These are phyloP conservation scores for Backusella sp. DNA, from an alignment of 192 early-diverging fungal species.

Conservation along the genomic window DNA sequence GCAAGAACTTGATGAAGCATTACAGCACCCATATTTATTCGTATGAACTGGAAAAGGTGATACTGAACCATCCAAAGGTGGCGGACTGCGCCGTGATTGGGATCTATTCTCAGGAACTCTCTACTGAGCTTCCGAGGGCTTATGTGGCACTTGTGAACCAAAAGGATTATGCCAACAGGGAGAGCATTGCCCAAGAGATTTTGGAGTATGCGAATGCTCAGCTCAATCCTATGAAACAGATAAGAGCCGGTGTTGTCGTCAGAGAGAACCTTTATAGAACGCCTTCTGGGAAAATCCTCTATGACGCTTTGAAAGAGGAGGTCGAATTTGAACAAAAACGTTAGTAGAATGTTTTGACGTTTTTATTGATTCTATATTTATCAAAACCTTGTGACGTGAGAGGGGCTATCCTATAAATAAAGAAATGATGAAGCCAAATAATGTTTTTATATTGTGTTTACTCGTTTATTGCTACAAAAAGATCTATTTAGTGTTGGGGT, in stretches of 20 bases:
- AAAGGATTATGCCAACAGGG: neutral
- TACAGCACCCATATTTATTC: constrained; percentile 69
- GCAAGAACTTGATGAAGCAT: constrained; percentile 52
- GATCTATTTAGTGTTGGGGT: too few relatives aligned
- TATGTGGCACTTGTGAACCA: neutral
- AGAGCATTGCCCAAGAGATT: neutral
- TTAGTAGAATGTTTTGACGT: neutral
- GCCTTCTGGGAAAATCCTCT: neutral
- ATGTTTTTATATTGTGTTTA: too few relatives aligned
- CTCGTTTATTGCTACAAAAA: too few relatives aligned
- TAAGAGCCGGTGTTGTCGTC: neutral
- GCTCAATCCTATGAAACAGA: neutral
- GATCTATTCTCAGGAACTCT: neutral
- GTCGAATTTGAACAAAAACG: neutral
- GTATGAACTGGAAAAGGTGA: constrained; percentile 56
- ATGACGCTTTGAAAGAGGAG: neutral
- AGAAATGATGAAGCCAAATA: neutral
- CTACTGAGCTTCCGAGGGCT: neutral
- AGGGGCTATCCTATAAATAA: neutral
- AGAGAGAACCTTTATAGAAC: neutral
- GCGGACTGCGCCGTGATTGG: neutral
- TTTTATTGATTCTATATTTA: too few relatives aligned
- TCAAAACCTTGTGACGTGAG: neutral
- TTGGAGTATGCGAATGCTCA: neutral
- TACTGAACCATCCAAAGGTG: neutral